Base-by-base conservation (phyloP, 192 early-diverging fungal species). In the Ambispora gerdemannii region DNA sequence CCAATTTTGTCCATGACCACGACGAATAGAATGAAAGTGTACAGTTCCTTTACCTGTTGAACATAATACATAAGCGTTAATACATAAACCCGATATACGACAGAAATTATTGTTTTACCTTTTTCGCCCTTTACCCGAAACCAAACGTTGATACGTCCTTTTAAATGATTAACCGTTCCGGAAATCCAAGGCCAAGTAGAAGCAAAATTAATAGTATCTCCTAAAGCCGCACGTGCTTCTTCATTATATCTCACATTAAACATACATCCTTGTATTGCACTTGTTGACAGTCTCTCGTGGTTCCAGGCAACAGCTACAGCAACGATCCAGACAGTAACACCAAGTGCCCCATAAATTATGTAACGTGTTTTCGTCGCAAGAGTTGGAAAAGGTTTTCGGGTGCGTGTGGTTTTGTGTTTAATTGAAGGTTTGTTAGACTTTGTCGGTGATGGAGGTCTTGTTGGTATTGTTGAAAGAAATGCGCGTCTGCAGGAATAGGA, bases 161-260 rank as follows among this genome's bases (percentile, higher is more conserved):
- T 84, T 51, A 88, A 75, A 74, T 88, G 81, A 49, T 86, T 86
- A 11, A 88, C 82, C 0, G 77, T 80, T 2, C 86, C 86, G n/a
- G 74, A 77, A 72, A 88, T 85, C 86, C 86, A 88, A 17, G 86
- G 83, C 82, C 82, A 85, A 8, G 31, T 58, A 53, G 77, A 68
- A 24, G 79, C 78, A 69, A 82, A 88, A 68, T 82, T 80, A 50
- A 88, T 75, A 19, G 81, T 71, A 17, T 80, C 77, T 2, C 86
- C 86, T n/a, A 88, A 61, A 10, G 82, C 55, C 36, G 74, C 76
- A 43, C 78, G 71, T 3, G 80, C 80, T 32, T 76, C 71, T 11
- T 72, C 75, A 56, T 86, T 76, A 74, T 83, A 82, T 35, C 82
- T 82, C 24, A 85, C 80, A 35, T 78, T 83, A 63, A 86, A 88